Conservation (phyloP, 1,284 basidiomycete species). For the Entoloma clypeatum region DNA sequence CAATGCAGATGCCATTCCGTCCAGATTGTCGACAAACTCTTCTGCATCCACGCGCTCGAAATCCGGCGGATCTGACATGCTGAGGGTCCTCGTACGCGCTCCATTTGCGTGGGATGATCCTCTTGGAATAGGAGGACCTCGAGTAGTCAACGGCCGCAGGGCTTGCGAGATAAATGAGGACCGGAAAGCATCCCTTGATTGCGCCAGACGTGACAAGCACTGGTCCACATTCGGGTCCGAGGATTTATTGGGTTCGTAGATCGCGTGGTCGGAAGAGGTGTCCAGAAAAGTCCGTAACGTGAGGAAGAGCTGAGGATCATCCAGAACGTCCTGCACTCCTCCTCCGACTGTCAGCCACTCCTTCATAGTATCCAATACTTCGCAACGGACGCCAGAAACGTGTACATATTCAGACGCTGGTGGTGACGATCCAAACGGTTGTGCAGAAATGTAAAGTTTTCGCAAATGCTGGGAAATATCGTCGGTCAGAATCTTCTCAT, state of each 20-base stretch:
- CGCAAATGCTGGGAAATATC: conserved; percentile 52
- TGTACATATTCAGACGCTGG: conserved; percentile 39
- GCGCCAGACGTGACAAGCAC: conserved; percentile 44
- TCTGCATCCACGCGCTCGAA: conserved; percentile 64
- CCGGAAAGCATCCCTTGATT: conserved; percentile 40
- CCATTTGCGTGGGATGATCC: conserved; percentile 20
- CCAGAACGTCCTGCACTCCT: conserved; percentile 72
- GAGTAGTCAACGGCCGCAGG: conserved; percentile 49
- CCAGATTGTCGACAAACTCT: conserved; percentile 67
- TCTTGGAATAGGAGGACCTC: conserved; percentile 26
- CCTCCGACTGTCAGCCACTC: conserved; percentile 70
- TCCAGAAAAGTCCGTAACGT: conserved; percentile 57
- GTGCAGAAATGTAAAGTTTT: conserved; percentile 61
- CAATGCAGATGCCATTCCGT: conserved; percentile 68
- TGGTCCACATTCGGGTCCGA: conserved; percentile 41
- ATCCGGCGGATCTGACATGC: conserved; percentile 54
- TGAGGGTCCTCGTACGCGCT: conserved; percentile 38
- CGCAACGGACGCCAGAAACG: conserved; percentile 43
- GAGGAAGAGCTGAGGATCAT: conserved; percentile 59
- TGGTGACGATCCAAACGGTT: conserved; percentile 35
- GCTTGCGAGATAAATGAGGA: conserved; percentile 54
- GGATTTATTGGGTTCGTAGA: conserved; percentile 37
- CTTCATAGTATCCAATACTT: conserved; percentile 60
- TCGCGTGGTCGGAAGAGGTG: conserved; percentile 41
- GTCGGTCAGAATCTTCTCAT: conserved; percentile 1